Base-by-base conservation (phyloP, 179 eudicot species). In the Corrigiola litoralis region DNA sequence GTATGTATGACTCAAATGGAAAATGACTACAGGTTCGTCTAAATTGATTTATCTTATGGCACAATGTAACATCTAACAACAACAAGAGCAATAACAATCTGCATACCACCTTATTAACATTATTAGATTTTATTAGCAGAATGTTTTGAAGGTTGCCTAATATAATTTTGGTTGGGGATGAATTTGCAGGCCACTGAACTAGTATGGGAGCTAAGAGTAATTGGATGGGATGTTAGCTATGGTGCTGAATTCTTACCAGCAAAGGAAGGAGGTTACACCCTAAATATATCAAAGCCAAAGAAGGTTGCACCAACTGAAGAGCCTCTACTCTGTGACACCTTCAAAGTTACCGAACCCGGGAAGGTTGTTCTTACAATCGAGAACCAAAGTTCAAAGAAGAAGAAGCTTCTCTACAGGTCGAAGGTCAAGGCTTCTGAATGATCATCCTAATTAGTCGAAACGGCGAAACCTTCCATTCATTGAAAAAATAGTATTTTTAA, bases 261-360 rank as follows among this genome's bases (percentile, higher is more conserved):
- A 40, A 74, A 80, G 7, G 95, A 87, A 45, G 97, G 86, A 23
- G 94, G 91, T 53, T 91, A 91, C 88, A 86, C 97, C 0, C 80
- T 90, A 52, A 81, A 89, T 32, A 75, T 91, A 9, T 69, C 89
- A 10, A 91, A 89, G 80, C 65, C 89, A 14, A 84, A 80, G 66
- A 91, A 89, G 81, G 54, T 89, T 47, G 40, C 72, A 5, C 63
- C 84, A 1, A 17, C 76, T 0, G 91, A 91, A 11, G 97, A 91
- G 29, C 84, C 92, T 13, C 71, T 90, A 4, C 69, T 94, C 20
- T 62, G 68, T 52, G 69, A 82, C 70, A 80, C 72, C 63, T 94
- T 82, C 79, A 94, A 90, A 70, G 75, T 78, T 24, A 67, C 68
- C 16, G 91, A 88, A 62, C 72, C 88, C 20, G 97, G 99, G 6